Evolutionary conservation across 2,329 filamentous ascomycete species (phyloP).

Genomic region (Pseudogymnoascus sp.): DNA sequence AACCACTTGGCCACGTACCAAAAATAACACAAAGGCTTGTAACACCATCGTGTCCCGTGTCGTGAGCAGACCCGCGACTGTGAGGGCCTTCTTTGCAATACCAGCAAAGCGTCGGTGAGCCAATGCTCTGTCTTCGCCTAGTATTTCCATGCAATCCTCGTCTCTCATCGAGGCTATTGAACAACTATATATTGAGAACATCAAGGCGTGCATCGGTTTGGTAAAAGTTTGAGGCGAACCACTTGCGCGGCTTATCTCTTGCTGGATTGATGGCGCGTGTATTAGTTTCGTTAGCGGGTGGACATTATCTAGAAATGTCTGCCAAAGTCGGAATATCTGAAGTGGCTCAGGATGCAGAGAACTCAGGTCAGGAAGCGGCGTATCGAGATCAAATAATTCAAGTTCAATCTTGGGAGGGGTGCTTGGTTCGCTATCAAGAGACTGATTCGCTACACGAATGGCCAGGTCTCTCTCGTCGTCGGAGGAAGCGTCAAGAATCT

Average conservation of each 20-base stretch:
- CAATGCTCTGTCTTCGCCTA: constrained; percentile 46
- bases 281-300: constrained; percentile 63
- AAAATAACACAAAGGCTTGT: constrained; percentile 61
- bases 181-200: constrained; percentile 60
- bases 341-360: constrained; percentile 50
- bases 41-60: constrained; percentile 58
- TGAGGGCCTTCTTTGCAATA: constrained; percentile 57
- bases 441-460: constrained; percentile 11
- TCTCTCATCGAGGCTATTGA: constrained; percentile 54
- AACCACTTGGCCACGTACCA: constrained; percentile 41
- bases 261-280: constrained; percentile 59
- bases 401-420: constrained; percentile 37
- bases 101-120: constrained; percentile 49
- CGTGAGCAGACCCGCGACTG: constrained; percentile 59
- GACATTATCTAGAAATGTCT: constrained; percentile 63
- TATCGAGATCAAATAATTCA: constrained; percentile 44
- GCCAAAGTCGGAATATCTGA: constrained; percentile 61
- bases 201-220: constrained; percentile 56
- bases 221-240: constrained; percentile 39
- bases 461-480: constrained; percentile 26
- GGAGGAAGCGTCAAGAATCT: constrained; percentile 29
- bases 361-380: constrained; percentile 35
- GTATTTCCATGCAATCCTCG: constrained; percentile 43
- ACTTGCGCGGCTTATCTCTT: constrained; percentile 56
- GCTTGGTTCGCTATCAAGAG: constrained; percentile 36